Conservation (phyloP, 805 yeast genomes). For the Schwanniomyces polymorphus region DNA sequence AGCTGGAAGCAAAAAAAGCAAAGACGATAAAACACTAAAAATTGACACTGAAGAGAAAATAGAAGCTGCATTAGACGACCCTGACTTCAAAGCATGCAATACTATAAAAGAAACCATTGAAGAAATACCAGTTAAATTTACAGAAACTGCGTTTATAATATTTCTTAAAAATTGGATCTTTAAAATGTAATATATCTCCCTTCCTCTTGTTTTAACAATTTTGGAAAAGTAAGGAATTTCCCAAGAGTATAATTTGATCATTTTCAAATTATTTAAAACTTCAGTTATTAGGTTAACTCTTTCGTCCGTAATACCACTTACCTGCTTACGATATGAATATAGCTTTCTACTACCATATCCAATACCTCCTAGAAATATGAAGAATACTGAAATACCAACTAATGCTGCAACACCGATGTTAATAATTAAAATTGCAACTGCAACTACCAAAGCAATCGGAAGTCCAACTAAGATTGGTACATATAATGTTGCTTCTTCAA, state of each 20-base stretch:
- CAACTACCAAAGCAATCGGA: conserved; percentile 60
- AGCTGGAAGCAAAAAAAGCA: conserved; percentile 63
- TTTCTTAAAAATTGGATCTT: conserved; percentile 63
- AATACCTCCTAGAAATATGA: conserved; percentile 45
- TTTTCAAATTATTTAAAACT: conserved; percentile 68
- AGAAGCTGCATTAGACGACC: conserved; percentile 47
- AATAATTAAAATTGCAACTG: conserved; percentile 58
- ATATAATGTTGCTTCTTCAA: conserved; percentile 66
- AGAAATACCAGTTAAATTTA: conserved; percentile 63
- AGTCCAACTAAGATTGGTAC: conserved; percentile 59
- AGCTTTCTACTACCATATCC: conserved; percentile 47
- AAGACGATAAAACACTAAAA: conserved; percentile 57
- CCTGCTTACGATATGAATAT: conserved; percentile 50
- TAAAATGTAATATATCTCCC: conserved; percentile 59
- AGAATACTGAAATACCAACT: conserved; percentile 54
- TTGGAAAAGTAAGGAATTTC: conserved; percentile 66
- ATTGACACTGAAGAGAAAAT: conserved; percentile 67
- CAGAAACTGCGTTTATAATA: conserved; percentile 58
- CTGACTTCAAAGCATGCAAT: conserved; percentile 24
- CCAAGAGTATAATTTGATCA: conserved; percentile 87
- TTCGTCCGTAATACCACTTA: conserved; percentile 63
- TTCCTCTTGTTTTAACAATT: conserved; percentile 52
- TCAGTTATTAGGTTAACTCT: conserved; percentile 75
- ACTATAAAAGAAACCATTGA: conserved; percentile 53
- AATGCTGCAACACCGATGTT: conserved; percentile 71